Percentiles rank a stretch among this genome's conserved stretches.
Evolutionary conservation across 2,329 filamentous ascomycete species (phyloP).

Genomic region (Berkeleyomyces rouxiae): DNA sequence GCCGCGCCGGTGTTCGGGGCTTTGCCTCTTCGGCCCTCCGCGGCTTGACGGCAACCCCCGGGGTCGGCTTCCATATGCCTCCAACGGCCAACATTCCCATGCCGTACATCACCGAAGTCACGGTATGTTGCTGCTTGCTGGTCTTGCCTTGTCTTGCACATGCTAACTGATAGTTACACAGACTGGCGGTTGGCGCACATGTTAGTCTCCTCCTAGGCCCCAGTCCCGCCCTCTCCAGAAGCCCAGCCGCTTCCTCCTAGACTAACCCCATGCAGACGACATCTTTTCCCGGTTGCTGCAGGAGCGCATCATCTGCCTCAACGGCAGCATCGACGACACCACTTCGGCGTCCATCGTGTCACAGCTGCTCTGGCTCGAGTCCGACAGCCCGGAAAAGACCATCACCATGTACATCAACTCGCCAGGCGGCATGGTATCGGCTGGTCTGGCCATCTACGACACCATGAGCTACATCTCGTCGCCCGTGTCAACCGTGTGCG

Average conservation of each 20-base stretch:
- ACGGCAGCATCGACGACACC: constrained; percentile 77
- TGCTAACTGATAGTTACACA: constrained; percentile 20
- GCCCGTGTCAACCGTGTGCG: constrained; percentile 84
- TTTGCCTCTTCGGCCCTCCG: neutral
- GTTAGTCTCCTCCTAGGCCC: constrained; percentile 30
- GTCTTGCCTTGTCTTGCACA: neutral
- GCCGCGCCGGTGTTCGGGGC: neutral
- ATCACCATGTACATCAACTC: constrained; percentile 98
- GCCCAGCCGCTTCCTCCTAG: neutral
- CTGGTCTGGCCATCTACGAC: constrained; percentile 79
- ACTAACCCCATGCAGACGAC: constrained; percentile 26
- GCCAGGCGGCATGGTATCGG: constrained; percentile 78
- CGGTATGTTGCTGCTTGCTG: constrained; percentile 22
- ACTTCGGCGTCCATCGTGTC: constrained; percentile 89
- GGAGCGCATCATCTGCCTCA: constrained; percentile 90
- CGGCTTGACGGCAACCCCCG: constrained; percentile 7
- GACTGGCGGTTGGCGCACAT: constrained; percentile 63
- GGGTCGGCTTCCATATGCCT: constrained; percentile 16
- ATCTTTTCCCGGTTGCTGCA: constrained; percentile 65
- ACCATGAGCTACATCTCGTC: constrained; percentile 95
- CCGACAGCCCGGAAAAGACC: constrained; percentile 82
- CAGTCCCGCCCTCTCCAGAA: neutral
- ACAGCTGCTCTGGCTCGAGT: constrained; percentile 94
- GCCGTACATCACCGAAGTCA: constrained; percentile 42
- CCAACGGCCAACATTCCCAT: constrained; percentile 32